Base-by-base conservation (phyloP, 352 stramenopile species). In the Pythium biforme region DNA sequence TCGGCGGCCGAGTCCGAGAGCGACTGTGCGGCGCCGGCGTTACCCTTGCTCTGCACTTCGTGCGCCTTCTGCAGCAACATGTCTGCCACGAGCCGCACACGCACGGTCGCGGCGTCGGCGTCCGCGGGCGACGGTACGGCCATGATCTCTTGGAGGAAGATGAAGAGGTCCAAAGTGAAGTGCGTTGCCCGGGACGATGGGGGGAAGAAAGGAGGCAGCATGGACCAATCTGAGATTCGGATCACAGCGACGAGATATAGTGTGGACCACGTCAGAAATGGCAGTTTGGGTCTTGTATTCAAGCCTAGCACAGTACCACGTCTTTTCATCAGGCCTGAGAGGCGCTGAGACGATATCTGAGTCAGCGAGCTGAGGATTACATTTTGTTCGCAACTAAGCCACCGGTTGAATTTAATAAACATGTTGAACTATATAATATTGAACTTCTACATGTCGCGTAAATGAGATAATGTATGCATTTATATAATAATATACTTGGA, bases 71-170 rank as follows among this genome's bases (percentile, higher is more conserved):
- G 74, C 71, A 77, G 63, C 55, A 92, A 68, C 71, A 90, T 92
- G 60, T 92, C 78, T 22, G 83, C 83, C 64, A 92, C 83, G 47
- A 89, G 68, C 45, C 83, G 73, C 73, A 92, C 79, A 47, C 81
- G 79, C 51, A 79, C 71, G 43, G 75, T 79, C 31, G 88, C 76
- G 63, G 79, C 76, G 22, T 82, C 80, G 19, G 79, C 79, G 68
- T 81, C 77, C 4, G 48, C 47, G 29, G 51, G 33, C 20, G 62
- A 53, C 39, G 62, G 55, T 39, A 69, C 39, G n/a, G 40, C 55
- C 62, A 69, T 64, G 19, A 10, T 20, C 7, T 11, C 34, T 14
- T 41, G 9, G 31, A 10, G 5, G 31, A 41, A 14, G 25, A 34
- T 39, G 19, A 7, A 6, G 5, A 6, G 10, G 3, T 40, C 9